These are phyloP conservation scores for Trichophyton equinum DNA, from an alignment of 2,329 filamentous ascomycete species.

Conservation along the genomic window DNA sequence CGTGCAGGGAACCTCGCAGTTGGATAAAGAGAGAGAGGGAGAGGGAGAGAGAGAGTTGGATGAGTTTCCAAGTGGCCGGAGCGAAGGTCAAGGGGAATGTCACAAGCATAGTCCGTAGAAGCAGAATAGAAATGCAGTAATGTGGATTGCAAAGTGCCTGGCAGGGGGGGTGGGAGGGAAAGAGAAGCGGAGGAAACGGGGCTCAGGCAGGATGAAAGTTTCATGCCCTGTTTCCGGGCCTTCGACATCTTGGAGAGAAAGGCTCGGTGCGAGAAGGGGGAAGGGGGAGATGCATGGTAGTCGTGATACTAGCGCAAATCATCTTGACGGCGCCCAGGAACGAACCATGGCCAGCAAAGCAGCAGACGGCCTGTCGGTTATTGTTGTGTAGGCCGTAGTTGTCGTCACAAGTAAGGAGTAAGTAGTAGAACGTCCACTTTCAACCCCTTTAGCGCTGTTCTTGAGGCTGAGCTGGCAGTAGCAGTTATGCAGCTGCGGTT, in stretches of 20 bases:
- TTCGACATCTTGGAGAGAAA: neutral
- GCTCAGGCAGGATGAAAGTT: conserved; percentile 2
- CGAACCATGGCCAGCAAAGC: neutral
- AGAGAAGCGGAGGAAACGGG: neutral
- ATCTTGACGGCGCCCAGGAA: neutral
- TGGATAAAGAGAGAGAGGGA: neutral
- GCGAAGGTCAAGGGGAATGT: neutral
- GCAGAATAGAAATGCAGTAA: neutral
- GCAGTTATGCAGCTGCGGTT: too few species aligned
- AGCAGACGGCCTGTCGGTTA: neutral
- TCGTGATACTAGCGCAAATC: neutral
- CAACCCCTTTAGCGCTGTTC: neutral
- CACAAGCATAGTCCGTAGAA: neutral
- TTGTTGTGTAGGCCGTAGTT: neutral
- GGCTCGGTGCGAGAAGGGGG: neutral
- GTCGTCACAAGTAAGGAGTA: neutral
- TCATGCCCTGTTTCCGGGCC: neutral
- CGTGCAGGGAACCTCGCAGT: neutral
- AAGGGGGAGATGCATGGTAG: neutral
- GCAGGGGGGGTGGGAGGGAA: neutral
- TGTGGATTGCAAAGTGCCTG: neutral
- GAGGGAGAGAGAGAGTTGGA: too few species aligned
- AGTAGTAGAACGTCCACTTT: neutral
- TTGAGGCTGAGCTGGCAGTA: neutral
- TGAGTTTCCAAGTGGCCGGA: too few species aligned